A percentile compares a stretch with the other conserved stretches of the same genome.
Conservation (phyloP, 345 rosid species). For the Bruguiera gymnorhiza region DNA sequence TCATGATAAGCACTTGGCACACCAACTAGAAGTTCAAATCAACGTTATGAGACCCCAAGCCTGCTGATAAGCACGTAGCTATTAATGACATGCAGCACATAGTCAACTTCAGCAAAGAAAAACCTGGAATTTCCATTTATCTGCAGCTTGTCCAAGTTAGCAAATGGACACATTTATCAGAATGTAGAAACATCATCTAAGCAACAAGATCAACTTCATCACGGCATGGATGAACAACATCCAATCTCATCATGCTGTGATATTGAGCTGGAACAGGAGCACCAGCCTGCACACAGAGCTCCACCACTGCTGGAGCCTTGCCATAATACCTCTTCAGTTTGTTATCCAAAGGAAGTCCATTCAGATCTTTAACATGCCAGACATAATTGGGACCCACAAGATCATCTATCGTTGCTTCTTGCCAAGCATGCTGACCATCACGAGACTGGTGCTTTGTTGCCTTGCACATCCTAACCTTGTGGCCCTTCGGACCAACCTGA, state of each 20-base stretch:
- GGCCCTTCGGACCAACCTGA: conserved; percentile 53
- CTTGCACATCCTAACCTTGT: conserved; percentile 45
- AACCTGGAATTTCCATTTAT: background rate
- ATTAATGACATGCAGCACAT: background rate
- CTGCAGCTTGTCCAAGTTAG: background rate
- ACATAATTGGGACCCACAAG: conserved; percentile 44
- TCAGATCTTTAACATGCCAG: conserved; percentile 39
- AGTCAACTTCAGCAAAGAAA: background rate
- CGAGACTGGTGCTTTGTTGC: conserved; percentile 59
- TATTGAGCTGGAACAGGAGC: conserved; percentile 34
- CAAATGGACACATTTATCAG: background rate
- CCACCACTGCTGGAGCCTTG: conserved; percentile 46
- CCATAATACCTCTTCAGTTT: conserved; percentile 48
- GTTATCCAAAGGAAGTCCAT: conserved; percentile 31
- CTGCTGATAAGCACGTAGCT: no score
- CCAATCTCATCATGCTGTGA: conserved; percentile 36
- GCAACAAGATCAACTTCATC: conserved; percentile 32
- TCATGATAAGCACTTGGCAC: background rate
- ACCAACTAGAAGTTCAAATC: no score
- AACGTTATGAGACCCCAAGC: no score
- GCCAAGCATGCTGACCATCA: conserved; percentile 64
- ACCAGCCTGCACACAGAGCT: conserved; percentile 50
- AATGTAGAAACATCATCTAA: background rate
- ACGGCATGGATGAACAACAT: conserved; percentile 31
- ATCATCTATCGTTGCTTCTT: conserved; percentile 48